A percentile compares a stretch with the other conserved stretches of the same genome.
Conservation (phyloP, 2,329 filamentous ascomycete species). For the Ceratocystis cubensis region DNA sequence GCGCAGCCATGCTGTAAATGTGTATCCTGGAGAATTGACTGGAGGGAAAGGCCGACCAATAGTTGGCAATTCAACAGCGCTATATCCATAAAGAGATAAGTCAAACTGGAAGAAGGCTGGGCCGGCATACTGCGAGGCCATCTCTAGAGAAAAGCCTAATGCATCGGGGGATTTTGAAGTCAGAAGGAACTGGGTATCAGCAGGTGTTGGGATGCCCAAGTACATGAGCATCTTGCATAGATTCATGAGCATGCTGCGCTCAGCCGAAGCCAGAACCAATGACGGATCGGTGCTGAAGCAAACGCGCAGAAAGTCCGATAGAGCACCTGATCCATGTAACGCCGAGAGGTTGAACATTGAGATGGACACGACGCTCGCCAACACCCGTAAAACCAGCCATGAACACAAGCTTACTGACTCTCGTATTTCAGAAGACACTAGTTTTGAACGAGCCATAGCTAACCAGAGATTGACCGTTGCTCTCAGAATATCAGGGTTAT, state of each 20-base stretch:
- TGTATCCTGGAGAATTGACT: constrained; percentile 67
- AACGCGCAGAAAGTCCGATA: constrained; percentile 53
- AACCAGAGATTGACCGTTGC: constrained; percentile 53
- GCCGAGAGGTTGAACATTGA: constrained; percentile 58
- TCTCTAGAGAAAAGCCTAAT: constrained; percentile 59
- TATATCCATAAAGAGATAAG: constrained; percentile 72
- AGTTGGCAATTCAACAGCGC: constrained; percentile 80
- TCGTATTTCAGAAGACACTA: constrained; percentile 22
- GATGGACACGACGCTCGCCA: constrained; percentile 44
- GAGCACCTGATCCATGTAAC: constrained; percentile 58
- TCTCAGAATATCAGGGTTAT: constrained; percentile 51
- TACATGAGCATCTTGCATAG: constrained; percentile 59
- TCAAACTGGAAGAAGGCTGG: constrained; percentile 92
- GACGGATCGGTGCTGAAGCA: constrained; percentile 39
- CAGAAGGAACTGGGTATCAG: constrained; percentile 67
- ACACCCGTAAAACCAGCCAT: constrained; percentile 52
- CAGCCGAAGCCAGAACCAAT: constrained; percentile 33
- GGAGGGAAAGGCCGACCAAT: constrained; percentile 78
- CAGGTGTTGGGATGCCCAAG: constrained; percentile 65
- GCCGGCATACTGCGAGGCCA: constrained; percentile 59
- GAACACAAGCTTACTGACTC: constrained; percentile 41
- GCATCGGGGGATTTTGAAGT: constrained; percentile 39
- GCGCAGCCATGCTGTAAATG: constrained; percentile 76
- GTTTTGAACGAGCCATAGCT: constrained; percentile 39
- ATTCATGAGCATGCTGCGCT: constrained; percentile 48